phyloP scores from a whole-genome alignment of 805 yeast species.

The Saccharomycopsis fodiens region DNA sequence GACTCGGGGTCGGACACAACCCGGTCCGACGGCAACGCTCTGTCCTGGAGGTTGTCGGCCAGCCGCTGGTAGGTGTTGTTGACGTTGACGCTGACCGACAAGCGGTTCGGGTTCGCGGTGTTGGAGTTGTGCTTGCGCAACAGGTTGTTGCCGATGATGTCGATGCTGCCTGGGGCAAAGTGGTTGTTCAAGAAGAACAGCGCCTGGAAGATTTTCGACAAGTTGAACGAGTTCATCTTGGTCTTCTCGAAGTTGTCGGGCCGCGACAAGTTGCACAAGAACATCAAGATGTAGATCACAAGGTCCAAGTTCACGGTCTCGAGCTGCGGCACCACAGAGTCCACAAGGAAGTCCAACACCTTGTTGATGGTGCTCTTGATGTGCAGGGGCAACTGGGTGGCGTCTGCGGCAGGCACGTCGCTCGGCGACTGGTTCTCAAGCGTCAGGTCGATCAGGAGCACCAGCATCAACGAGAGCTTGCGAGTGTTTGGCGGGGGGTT shows the following conservation, averaged over 20 bases:
- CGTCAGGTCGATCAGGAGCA: conserved; percentile 8
- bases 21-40: too few relatives aligned
- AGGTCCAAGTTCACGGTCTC: conserved; percentile 9
- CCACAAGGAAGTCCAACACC: conserved; percentile 6
- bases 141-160: conserved; percentile 3
- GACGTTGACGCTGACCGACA: conserved; percentile 9
- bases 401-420: neutral
- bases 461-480: conserved; percentile 15
- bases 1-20: too few relatives aligned
- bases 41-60: neutral
- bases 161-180: conserved; percentile 3
- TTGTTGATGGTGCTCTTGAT: conserved; percentile 8
- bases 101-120: conserved; percentile 1
- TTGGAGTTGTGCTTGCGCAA: neutral
- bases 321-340: conserved; percentile 1
- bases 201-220: conserved; percentile 33
- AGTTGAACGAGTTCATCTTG: conserved; percentile 31
- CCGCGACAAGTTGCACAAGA: conserved; percentile 7
- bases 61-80: conserved; percentile 4
- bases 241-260: conserved; percentile 23
- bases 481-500: conserved; percentile 7
- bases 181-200: conserved; percentile 25
- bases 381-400: neutral
- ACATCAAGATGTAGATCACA: conserved; percentile 10
- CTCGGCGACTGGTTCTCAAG: neutral